Base-by-base conservation (phyloP, 1,284 basidiomycete genomes). In the Salmacisia buchloeana region DNA sequence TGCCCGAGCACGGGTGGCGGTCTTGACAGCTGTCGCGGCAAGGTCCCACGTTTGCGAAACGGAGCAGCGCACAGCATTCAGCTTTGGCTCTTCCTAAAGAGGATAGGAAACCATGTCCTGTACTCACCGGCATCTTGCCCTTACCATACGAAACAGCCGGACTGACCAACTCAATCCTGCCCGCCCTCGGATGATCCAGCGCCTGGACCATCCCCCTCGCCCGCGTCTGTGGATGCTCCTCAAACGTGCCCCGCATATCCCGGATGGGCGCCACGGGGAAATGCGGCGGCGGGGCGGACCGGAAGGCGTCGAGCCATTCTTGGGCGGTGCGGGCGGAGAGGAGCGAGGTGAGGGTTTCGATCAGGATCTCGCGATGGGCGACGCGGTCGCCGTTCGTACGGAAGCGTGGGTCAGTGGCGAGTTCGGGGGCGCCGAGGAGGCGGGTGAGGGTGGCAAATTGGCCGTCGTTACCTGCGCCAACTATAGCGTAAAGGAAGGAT, bases 81-180 rank as follows among this genome's bases (percentile, higher is more conserved):
- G 18, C 6, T 43, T 1, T 2, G 18, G 23, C 18, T 18, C 41
- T 2, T 15, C 23, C 41, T 9, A n/a, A n/a, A n/a, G n/a, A n/a
- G n/a, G n/a, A n/a, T n/a, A n/a, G n/a, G n/a, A n/a, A n/a, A n/a
- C n/a, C n/a, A 45, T 54, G 29, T 25, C 57, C 60, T 27, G 2
- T 10, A 62, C 73, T 57, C 56, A 81, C 79, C 69, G 78, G 75
- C 81, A 81, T 81, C 63, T 88, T 87, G 75, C 85, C 82, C 2
- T 91, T 91, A 73, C 94, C 91, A 82, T 94, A 97, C 18, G 85
- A 84, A 38, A 96, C 91, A 0, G 93, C 87, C 2, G 93, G 91
- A 1, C 87, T 87, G 2, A 92, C 89, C 63, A 97, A 83, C 81
- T 91, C 92, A 80, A 97, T 85, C 73, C 84, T 88, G 9, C 94